Conservation (phyloP, 225 moss, liverwort and hornwort species). For the Physcomitrium patens region DNA sequence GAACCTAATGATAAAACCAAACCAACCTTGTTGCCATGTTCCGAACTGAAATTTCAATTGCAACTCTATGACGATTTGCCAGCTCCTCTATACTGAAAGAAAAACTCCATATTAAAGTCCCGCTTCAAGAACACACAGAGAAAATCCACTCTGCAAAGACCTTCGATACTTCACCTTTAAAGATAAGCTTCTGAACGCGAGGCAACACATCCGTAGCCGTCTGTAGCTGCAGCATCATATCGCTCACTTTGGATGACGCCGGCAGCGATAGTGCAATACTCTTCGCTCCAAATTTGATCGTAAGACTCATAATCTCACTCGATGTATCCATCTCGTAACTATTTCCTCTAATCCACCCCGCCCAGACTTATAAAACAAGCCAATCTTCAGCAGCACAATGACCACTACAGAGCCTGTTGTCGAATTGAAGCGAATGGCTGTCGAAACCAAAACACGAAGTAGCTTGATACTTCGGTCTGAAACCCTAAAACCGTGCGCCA, state of each 20-base stretch:
- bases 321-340: constrained; percentile 37
- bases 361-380: not conserved
- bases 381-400: too few species aligned
- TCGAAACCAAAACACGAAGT: not conserved
- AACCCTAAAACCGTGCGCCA: constrained; percentile 34
- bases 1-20: not conserved
- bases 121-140: not conserved
- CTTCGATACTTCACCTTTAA: constrained; percentile 56
- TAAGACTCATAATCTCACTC: constrained; percentile 46
- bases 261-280: constrained; percentile 51
- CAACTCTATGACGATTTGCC: too few species aligned
- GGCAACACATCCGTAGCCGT: constrained; percentile 75
- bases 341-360: constrained; percentile 1
- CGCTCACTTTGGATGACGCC: constrained; percentile 64
- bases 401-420: too few species aligned
- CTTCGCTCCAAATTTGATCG: constrained; percentile 66
- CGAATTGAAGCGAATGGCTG: not conserved
- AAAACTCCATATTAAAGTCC: constrained; percentile 1
- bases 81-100: too few species aligned
- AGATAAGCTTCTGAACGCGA: constrained; percentile 94
- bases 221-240: constrained; percentile 84
- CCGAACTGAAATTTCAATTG: not conserved
- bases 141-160: constrained; percentile 4
- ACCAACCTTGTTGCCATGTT: constrained; percentile 13
- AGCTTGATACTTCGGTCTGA: constrained; percentile 8